These are phyloP conservation scores for Pythium phragmiticola DNA, from an alignment of 352 stramenopile genomes.

Conservation along the genomic window DNA sequence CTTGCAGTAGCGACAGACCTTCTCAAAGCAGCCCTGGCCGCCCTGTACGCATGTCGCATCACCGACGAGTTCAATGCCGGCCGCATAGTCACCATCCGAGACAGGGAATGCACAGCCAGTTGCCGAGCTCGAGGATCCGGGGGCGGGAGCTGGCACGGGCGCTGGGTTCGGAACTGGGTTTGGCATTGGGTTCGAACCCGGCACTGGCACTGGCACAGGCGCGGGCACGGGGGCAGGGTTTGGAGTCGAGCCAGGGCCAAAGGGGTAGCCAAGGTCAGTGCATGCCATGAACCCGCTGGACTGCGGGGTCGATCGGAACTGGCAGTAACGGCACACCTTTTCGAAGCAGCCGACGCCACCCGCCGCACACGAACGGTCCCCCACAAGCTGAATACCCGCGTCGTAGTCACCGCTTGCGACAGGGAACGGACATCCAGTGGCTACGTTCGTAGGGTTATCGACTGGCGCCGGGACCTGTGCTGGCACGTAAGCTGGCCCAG, in stretches of 20 bases:
- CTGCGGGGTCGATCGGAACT: constrained; percentile 4
- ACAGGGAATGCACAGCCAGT: constrained; percentile 2
- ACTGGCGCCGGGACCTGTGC: background rate
- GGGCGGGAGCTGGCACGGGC: background rate
- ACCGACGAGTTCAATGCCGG: constrained; percentile 10
- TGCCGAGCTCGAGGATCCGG: background rate
- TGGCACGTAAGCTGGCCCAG: background rate
- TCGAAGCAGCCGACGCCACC: constrained; percentile 27
- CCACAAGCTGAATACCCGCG: constrained; percentile 21
- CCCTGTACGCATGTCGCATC: constrained; percentile 15
- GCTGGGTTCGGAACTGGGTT: background rate
- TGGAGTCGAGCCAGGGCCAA: background rate
- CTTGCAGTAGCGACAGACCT: constrained; percentile 23
- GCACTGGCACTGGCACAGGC: background rate
- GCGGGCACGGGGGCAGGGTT: background rate
- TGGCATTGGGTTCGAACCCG: background rate
- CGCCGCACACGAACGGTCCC: constrained; percentile 23
- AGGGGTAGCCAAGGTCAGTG: constrained; percentile 1
- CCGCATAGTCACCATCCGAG: constrained; percentile 6
- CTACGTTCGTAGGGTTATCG: background rate
- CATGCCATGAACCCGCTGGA: background rate
- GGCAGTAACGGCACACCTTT: constrained; percentile 16
- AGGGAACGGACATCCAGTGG: constrained; percentile 2
- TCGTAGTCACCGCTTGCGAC: constrained; percentile 23
- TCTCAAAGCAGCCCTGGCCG: constrained; percentile 16